Percentiles rank a stretch among this genome's conserved stretches.
These are phyloP conservation scores for Dictyostelium brefeldianum DNA, from an alignment of 78 protist genomes.

Conservation along the genomic window DNA sequence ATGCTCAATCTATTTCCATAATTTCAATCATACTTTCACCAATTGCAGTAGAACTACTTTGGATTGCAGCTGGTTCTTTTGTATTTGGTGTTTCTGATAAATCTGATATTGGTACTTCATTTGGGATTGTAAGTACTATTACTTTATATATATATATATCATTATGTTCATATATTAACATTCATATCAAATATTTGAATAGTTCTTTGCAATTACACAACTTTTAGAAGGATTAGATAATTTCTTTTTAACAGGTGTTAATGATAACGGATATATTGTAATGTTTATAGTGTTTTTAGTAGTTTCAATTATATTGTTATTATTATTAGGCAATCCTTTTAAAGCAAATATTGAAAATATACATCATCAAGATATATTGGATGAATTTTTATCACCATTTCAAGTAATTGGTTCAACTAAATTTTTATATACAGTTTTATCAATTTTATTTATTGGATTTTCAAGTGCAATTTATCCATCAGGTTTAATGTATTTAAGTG, in stretches of 20 bases:
- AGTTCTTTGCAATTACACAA: neutral
- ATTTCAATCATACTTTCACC: neutral
- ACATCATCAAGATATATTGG: neutral
- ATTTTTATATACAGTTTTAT: neutral
- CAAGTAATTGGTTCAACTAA: neutral
- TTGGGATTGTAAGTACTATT: neutral
- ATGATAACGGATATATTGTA: neutral
- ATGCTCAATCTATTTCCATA: neutral
- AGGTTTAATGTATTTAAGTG: neutral
- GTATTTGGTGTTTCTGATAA: neutral
- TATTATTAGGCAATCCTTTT: neutral
- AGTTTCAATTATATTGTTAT: neutral
- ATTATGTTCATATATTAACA: neutral
- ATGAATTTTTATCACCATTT: neutral
- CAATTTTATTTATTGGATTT: neutral
- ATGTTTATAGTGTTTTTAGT: neutral
- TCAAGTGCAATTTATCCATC: neutral
- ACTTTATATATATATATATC: neutral
- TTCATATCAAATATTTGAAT: neutral
- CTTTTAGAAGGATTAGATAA: neutral
- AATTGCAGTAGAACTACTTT: neutral
- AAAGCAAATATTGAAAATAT: neutral
- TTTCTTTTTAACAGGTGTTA: neutral
- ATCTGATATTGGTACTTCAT: neutral
- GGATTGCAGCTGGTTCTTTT: slow-evolving; percentile 14